A percentile compares a stretch with the other conserved stretches of the same genome.
phyloP scores from a whole-genome alignment of 352 stramenopile species.

The Hyphochytrium catenoides region DNA sequence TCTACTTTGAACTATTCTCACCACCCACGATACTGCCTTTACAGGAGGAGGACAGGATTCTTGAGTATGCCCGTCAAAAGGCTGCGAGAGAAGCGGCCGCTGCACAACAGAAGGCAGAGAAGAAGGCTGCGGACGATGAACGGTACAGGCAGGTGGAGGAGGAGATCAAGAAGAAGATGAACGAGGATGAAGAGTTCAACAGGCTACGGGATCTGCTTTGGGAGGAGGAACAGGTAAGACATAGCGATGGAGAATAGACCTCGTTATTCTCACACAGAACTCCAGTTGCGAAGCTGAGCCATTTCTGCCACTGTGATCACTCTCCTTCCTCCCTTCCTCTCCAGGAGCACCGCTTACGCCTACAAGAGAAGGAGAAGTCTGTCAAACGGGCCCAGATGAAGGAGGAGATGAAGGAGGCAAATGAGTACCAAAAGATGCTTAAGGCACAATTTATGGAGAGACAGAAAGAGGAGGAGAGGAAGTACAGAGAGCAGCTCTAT shows the following conservation, averaged over 20 bases:
- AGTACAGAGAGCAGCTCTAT: constrained; percentile 36
- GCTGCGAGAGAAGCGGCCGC: constrained; percentile 15
- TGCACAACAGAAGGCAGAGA: constrained; percentile 32
- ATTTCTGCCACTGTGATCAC: constrained; percentile 18
- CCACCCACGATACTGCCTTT: not conserved
- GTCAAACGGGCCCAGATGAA: constrained; percentile 32
- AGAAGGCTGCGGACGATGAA: constrained; percentile 33
- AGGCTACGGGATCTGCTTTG: constrained; percentile 64
- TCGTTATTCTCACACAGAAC: constrained; percentile 2
- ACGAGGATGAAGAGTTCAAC: constrained; percentile 64
- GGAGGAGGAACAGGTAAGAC: constrained; percentile 52
- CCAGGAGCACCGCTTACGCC: constrained; percentile 13
- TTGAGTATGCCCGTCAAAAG: not conserved
- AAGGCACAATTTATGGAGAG: constrained; percentile 25
- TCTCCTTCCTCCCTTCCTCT: no score
- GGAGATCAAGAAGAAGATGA: constrained; percentile 47
- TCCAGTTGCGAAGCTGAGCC: constrained; percentile 17
- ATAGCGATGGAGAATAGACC: not conserved
- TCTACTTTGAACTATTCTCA: not conserved
- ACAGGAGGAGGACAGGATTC: no score
- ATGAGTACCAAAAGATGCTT: constrained; percentile 30
- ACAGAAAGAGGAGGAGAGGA: constrained; percentile 30
- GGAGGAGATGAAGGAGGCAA: constrained; percentile 60
- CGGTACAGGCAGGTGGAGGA: constrained; percentile 45
- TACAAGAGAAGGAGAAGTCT: constrained; percentile 39